Evolutionary conservation across 2,329 filamentous ascomycete species (phyloP).

Genomic region (Penicillium hordei): DNA sequence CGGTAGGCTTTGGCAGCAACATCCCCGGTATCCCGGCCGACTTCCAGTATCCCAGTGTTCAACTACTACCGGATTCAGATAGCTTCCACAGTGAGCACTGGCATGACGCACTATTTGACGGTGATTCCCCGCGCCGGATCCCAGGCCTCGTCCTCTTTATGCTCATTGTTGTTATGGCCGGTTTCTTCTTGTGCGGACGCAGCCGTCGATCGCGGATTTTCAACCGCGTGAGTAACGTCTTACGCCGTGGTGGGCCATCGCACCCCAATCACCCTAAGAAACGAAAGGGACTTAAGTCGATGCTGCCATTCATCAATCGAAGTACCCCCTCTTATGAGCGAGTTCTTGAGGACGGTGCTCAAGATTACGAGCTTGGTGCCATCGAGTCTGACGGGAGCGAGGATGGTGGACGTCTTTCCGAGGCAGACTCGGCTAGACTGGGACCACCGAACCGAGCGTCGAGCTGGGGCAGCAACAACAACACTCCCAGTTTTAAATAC

Average conservation of each 20-base stretch:
- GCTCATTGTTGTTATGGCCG: constrained; percentile 66
- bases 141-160: constrained; percentile 77
- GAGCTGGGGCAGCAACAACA: constrained; percentile 34
- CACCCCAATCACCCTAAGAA: constrained; percentile 36
- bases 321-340: constrained; percentile 67
- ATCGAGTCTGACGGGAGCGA: constrained; percentile 54
- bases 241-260: constrained; percentile 33
- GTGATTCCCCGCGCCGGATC: constrained; percentile 65
- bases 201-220: constrained; percentile 67
- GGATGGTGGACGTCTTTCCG: constrained; percentile 64
- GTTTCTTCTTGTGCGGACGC: constrained; percentile 75
- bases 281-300: constrained; percentile 65
- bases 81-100: constrained; percentile 52
- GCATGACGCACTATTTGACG: constrained; percentile 63
- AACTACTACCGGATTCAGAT: constrained; percentile 36
- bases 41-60: constrained; percentile 70
- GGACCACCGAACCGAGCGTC: constrained; percentile 53
- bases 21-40: constrained; percentile 65
- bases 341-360: constrained; percentile 73
- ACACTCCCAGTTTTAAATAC: constrained; percentile 38
- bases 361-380: constrained; percentile 76
- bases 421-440: constrained; percentile 52
- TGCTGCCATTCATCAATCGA: constrained; percentile 42
- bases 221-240: constrained; percentile 50
- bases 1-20: constrained; percentile 93